Evolutionary conservation across 306 rosid genomes (phyloP).

Genomic region (Quercus agrifolia): DNA sequence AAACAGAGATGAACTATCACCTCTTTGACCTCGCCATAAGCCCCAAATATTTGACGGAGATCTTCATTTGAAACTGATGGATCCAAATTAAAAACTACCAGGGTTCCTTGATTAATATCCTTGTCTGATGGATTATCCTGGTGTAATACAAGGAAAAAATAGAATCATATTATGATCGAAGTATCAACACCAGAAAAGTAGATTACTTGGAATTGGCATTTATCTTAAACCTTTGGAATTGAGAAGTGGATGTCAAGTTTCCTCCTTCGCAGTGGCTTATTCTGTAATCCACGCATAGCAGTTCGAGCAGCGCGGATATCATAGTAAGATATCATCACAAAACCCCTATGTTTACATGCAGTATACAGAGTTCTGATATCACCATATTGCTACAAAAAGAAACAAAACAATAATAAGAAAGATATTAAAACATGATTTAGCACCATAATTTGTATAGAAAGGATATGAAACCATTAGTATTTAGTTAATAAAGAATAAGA

Average conservation of each 20-base stretch:
- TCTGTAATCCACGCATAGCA: constrained; percentile 91
- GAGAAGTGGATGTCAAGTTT: constrained; percentile 99
- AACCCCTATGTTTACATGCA: constrained; percentile 99
- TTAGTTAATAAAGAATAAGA: not conserved
- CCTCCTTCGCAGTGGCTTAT: constrained; percentile 90
- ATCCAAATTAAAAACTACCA: constrained; percentile 95
- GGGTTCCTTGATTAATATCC: constrained; percentile 97
- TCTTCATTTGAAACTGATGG: constrained; percentile 94
- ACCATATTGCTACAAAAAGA: constrained; percentile 74
- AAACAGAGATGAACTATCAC: constrained; percentile 35
- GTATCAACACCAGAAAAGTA: constrained; percentile 4
- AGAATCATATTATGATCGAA: constrained; percentile 2
- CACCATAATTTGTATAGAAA: not conserved
- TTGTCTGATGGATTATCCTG: constrained; percentile 98
- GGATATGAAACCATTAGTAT: not conserved
- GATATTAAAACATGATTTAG: not conserved
- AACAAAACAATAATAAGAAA: not conserved
- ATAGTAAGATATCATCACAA: constrained; percentile 98
- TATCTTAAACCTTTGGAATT: constrained; percentile 74
- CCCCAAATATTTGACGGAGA: constrained; percentile 96
- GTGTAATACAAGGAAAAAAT: constrained; percentile 11
- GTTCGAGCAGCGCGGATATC: constrained; percentile 98
- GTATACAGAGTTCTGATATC: constrained; percentile 94
- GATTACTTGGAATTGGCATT: constrained; percentile 7
- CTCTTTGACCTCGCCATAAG: constrained; percentile 99